Evolutionary conservation across 2,329 filamentous ascomycete genomes (phyloP), one percentile per base, ranked within the genome.

Genomic region (Xylariales sp.): DNA sequence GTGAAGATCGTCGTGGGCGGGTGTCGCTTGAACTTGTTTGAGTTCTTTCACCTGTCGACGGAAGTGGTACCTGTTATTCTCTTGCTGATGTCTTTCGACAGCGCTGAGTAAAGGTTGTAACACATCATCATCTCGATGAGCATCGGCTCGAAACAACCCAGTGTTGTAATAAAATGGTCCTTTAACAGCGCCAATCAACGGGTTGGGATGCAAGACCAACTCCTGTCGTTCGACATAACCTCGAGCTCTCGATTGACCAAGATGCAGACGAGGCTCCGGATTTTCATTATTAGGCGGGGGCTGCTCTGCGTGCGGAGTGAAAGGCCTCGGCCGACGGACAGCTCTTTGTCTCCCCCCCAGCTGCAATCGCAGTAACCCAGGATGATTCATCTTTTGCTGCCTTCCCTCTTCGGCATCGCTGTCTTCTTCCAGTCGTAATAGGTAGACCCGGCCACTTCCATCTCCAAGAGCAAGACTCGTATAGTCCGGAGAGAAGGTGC

Each of bases 391-490:
- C 2, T 44, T 20, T 14, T 23, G 10, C 35, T 25, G 51, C 1
- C 54, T 45, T 8, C 56, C 48, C 0, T 55, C 51, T 16, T 44
- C 41, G 8, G 60, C 59, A 21, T 69, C 62, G 10, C 66, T 63
- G 2, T 57, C 54, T 14, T 70, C 62, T 39, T 77, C 66, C 4
- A 72, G 52, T 0, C 69, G 71, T 3, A 82, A 52, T 1, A 82
- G 48, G 41, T 75, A 79, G 0, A 83, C 66, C 6, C 76, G 71
- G 1, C 79, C 79, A 3, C 72, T 79, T 0, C 75, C 76, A 50
- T 83, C 79, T 14, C 79, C 79, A 10, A 83, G 60, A 2, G 75
- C 64, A 2, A 83, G 63, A 44, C 69, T 72, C 2, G 71, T 67
- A 23, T 61, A 64, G 48, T 81, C 72, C 0, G 71, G 70, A 0